phyloP scores from a whole-genome alignment of 2,329 filamentous ascomycete genomes.

The Penicillium sp. region DNA sequence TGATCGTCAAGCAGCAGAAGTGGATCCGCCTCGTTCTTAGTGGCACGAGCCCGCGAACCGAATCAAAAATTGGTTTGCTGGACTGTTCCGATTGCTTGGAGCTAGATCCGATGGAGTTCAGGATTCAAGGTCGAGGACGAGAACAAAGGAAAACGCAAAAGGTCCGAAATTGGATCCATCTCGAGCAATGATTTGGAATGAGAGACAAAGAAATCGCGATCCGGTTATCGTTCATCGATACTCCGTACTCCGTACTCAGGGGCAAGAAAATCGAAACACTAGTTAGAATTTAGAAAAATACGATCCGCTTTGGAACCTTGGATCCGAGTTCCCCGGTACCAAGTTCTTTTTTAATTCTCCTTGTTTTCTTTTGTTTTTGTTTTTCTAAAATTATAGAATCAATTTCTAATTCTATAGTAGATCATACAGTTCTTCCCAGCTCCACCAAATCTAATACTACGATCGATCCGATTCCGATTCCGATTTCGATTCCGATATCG shows the following conservation, averaged over 20 bases:
- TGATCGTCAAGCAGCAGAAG: conserved; percentile 19
- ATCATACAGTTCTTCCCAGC: not conserved
- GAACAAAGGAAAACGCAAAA: not conserved
- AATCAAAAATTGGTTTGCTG: conserved; percentile 14
- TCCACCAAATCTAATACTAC: conserved; percentile 6
- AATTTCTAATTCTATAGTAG: not conserved
- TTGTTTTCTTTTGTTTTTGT: not conserved
- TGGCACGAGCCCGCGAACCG: conserved; percentile 17
- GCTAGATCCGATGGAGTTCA: not conserved
- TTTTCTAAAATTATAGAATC: not conserved
- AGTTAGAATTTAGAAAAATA: not conserved
- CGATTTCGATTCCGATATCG: conserved; percentile 8
- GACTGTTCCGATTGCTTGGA: conserved; percentile 4
- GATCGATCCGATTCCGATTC: conserved; percentile 23
- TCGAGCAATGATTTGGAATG: not conserved
- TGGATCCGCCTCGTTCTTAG: conserved; percentile 14
- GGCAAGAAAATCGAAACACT: conserved; percentile 14
- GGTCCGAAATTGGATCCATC: not conserved
- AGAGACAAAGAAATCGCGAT: not conserved
- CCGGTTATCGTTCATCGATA: not conserved
- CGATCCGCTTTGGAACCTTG: not conserved
- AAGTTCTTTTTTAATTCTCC: not conserved
- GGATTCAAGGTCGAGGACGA: not conserved
- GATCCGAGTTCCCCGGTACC: not conserved
- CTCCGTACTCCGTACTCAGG: too few species aligned